Base-by-base conservation (phyloP, 2,329 filamentous ascomycete genomes). In the Setomelanomma holmii region DNA sequence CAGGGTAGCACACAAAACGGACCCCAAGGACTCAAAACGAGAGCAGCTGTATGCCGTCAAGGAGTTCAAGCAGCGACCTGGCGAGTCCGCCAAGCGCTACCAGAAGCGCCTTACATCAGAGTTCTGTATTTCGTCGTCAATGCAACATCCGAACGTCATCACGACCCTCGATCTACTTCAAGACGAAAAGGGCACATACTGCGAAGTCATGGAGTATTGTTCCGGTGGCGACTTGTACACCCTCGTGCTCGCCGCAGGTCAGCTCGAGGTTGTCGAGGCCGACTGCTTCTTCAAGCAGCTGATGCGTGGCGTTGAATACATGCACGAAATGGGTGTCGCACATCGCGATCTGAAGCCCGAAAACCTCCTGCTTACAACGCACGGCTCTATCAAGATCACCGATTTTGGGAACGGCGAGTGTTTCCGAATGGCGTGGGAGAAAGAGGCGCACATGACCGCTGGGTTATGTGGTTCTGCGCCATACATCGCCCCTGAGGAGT, bases 371-470 rank as follows among this genome's bases (percentile, higher is more conserved):
- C 82, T 99, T 49, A 99, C 95, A 4, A 95, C 90, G 0, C 91
- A 93, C 60, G 95, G 95, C 51, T 90, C 87, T 12, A 85, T 99
- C 64, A 99, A 99, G 72, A 99, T 99, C 60, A 98, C 95, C 22
- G 95, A 99, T 74, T 99, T 99, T 66, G 95, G 95, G 57, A 99
- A 99, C 67, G 95, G 95, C 68, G 95, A 99, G 76, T 99, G 95
- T 76, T 99, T 99, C 84, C 89, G 95, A 49, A 98, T 98, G 93
- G 95, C 95, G 2, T 99, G 95, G 95, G 95, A 99, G 76, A 95
- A 92, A 47, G 93, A 98, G 75, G 89, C 95, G 17, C 95, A 98
- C 76, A 97, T 98, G 93, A 96, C 96, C 3, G 93, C 92, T 35
- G 95, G 95, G 38, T 86, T 99, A 11, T 99, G 95, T 75, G 95